phyloP scores from a whole-genome alignment of 306 rosid genomes.

The Corylus americana region DNA sequence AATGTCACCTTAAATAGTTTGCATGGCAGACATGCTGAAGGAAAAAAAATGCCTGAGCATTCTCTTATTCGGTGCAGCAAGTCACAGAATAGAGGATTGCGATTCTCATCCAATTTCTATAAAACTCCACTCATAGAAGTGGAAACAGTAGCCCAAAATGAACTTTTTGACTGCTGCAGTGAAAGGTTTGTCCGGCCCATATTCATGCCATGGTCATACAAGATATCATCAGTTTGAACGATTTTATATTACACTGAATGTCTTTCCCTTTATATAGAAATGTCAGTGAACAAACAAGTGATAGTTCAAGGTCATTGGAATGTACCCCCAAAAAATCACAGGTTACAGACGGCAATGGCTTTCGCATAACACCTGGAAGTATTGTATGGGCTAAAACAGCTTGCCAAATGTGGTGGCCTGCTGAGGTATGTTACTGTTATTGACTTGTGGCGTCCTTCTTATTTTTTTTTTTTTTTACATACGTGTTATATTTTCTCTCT shows the following conservation, averaged over 20 bases:
- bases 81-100: slow-evolving; percentile 37
- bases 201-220: slow-evolving; percentile 1
- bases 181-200: slow-evolving; percentile 40
- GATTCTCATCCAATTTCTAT: slow-evolving; percentile 38
- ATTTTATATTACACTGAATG: slow-evolving; percentile 9
- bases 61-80: slow-evolving; percentile 43
- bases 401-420: slow-evolving; percentile 59
- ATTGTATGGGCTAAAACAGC: slow-evolving; percentile 52
- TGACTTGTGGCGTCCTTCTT: slow-evolving; percentile 10
- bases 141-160: slow-evolving; percentile 39
- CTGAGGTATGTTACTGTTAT: slow-evolving; percentile 45
- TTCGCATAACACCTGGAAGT: slow-evolving; percentile 46
- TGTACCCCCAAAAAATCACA: slow-evolving; percentile 37
- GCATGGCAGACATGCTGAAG: slow-evolving; percentile 33
- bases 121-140: slow-evolving; percentile 35
- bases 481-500: neutral
- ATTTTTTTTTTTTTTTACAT: neutral
- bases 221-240: slow-evolving; percentile 16
- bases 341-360: slow-evolving; percentile 39
- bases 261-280: slow-evolving; percentile 28
- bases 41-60: slow-evolving; percentile 28
- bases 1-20: slow-evolving; percentile 31
- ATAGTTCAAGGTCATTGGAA: slow-evolving; percentile 31
- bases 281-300: slow-evolving; percentile 21
- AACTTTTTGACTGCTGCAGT: slow-evolving; percentile 21